Evolutionary conservation across 257 asterid species (phyloP).

Genomic region (Solanum corneliomulleri): DNA sequence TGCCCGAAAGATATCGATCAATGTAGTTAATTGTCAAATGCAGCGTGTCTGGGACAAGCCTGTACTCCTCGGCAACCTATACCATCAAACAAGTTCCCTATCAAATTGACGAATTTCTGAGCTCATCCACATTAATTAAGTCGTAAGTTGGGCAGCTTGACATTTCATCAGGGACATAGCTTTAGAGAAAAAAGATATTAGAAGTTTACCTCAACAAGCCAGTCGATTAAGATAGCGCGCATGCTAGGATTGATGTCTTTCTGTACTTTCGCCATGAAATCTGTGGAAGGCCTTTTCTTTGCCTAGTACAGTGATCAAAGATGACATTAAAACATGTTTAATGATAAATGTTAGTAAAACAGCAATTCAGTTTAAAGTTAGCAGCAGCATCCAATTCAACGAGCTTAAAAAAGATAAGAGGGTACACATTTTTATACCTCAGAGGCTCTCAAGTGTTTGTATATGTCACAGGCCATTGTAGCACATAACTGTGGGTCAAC

Average conservation of each 20-base stretch:
- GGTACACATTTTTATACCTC: slow-evolving; percentile 34
- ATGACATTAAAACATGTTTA: neutral
- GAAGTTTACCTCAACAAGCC: slow-evolving; percentile 78
- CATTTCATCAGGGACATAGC: neutral
- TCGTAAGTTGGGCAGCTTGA: neutral
- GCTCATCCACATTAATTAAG: neutral
- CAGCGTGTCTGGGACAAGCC: slow-evolving; percentile 88
- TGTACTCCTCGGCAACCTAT: slow-evolving; percentile 86
- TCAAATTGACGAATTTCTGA: neutral
- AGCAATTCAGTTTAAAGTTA: neutral
- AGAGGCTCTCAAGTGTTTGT: slow-evolving; percentile 80
- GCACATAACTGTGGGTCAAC: slow-evolving; percentile 86
- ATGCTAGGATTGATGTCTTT: slow-evolving; percentile 37
- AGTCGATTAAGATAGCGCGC: slow-evolving; percentile 41
- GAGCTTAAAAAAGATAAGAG: no score
- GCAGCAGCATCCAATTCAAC: neutral
- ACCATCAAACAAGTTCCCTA: neutral
- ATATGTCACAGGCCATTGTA: slow-evolving; percentile 82
- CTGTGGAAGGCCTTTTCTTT: slow-evolving; percentile 45
- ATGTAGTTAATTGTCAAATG: slow-evolving; percentile 78
- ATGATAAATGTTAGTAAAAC: neutral
- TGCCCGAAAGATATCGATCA: slow-evolving; percentile 94
- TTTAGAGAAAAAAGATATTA: neutral
- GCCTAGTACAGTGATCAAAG: slow-evolving; percentile 26
- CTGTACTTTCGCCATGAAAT: slow-evolving; percentile 40